Evolutionary conservation across 139 green algal genomes (phyloP).

Genomic region (Tetradesmus lagerheimii): DNA sequence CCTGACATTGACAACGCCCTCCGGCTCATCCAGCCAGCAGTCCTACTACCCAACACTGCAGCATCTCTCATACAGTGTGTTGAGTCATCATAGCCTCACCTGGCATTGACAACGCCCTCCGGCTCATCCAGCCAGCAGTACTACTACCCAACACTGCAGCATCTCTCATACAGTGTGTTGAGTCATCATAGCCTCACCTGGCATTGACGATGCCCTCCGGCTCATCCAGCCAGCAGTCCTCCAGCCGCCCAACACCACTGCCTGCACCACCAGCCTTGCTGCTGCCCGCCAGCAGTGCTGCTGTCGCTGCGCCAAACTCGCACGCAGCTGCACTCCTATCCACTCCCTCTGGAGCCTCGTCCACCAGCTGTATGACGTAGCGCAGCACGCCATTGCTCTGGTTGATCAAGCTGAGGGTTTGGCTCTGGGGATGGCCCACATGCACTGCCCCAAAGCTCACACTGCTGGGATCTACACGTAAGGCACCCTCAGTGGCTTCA

Average conservation of each 20-base stretch:
- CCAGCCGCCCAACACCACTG: neutral
- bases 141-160: too few species aligned
- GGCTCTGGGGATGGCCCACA: slow-evolving; percentile 62
- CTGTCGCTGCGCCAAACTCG: slow-evolving; percentile 24
- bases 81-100: too few species aligned
- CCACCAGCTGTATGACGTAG: slow-evolving; percentile 60
- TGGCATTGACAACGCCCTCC: too few species aligned
- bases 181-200: slow-evolving; percentile 13
- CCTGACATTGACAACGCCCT: too few species aligned
- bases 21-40: too few species aligned
- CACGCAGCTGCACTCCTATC: slow-evolving; percentile 19
- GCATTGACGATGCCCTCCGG: slow-evolving; percentile 51
- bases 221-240: slow-evolving; percentile 66
- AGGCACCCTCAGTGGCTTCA: slow-evolving; percentile 66
- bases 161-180: too few species aligned
- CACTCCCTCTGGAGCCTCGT: neutral
- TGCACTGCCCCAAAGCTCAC: slow-evolving; percentile 64
- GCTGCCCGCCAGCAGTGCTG: slow-evolving; percentile 19
- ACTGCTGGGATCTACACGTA: slow-evolving; percentile 66
- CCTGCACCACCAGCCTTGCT: slow-evolving; percentile 2
- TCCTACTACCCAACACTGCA: too few species aligned
- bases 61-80: too few species aligned
- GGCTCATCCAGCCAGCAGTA: too few species aligned
- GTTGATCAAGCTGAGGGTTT: slow-evolving; percentile 69
- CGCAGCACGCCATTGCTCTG: slow-evolving; percentile 72